phyloP scores from a whole-genome alignment of 805 yeast species.

The Saturnispora ahearnii region DNA sequence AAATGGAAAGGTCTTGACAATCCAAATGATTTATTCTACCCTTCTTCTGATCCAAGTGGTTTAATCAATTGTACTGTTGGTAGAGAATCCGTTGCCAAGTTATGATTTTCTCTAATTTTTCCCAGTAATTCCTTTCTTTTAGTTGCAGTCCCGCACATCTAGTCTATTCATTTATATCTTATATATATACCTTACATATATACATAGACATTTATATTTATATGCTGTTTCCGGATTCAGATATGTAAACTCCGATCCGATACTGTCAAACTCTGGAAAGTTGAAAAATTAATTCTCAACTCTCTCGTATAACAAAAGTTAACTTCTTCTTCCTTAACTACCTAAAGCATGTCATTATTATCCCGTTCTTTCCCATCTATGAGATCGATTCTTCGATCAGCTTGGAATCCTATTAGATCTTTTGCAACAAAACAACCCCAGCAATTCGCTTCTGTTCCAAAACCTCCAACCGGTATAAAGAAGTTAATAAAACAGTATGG shows the following conservation, averaged over 20 bases:
- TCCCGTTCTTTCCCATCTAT: constrained; percentile 6
- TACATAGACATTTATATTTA: too few relatives aligned
- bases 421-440: constrained; percentile 3
- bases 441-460: constrained; percentile 11
- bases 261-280: neutral
- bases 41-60: constrained; percentile 89
- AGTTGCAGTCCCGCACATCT: neutral
- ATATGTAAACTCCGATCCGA: too few relatives aligned
- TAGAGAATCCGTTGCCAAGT: constrained; percentile 51
- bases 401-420: constrained; percentile 13
- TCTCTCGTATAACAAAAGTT: too few relatives aligned
- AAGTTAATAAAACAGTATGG: constrained; percentile 80
- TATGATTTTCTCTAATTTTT: constrained; percentile 27
- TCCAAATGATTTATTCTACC: constrained; percentile 80
- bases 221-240: too few relatives aligned
- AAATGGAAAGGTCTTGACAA: constrained; percentile 77
- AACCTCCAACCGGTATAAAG: constrained; percentile 41
- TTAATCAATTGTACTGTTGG: constrained; percentile 81
- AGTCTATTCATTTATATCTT: too few relatives aligned
- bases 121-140: neutral
- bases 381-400: neutral
- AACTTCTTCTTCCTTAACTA: neutral
- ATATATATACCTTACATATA: too few relatives aligned
- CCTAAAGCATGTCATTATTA: neutral
- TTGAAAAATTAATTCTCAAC: too few relatives aligned